These are phyloP conservation scores for Phycomyces blakesleeanus DNA, from an alignment of 192 early-diverging fungal genomes.

Conservation along the genomic window DNA sequence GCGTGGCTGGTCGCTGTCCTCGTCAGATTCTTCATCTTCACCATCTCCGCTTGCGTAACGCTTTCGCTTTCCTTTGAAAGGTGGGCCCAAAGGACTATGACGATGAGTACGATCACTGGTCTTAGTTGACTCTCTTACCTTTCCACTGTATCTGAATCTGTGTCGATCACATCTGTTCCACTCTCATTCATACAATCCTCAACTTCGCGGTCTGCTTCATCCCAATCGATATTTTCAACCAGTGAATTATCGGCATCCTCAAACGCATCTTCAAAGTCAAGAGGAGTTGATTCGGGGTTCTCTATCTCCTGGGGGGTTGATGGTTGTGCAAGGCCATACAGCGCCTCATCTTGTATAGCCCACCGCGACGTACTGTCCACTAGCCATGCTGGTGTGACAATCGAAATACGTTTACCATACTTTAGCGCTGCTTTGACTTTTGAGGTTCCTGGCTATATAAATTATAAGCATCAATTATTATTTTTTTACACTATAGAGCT, in stretches of 20 bases:
- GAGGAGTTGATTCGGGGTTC: slow-evolving; percentile 27
- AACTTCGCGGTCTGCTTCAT: slow-evolving; percentile 36
- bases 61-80: slow-evolving; percentile 16
- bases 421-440: slow-evolving; percentile 70
- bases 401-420: slow-evolving; percentile 35
- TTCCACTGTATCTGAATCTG: slow-evolving; percentile 34
- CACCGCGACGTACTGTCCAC: slow-evolving; percentile 68
- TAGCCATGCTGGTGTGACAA: slow-evolving; percentile 65
- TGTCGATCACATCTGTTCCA: slow-evolving; percentile 32
- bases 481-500: too few species aligned
- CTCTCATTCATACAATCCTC: slow-evolving; percentile 31
- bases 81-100: too few species aligned
- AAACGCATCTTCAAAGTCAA: slow-evolving; percentile 25
- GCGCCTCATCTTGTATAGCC: slow-evolving; percentile 63
- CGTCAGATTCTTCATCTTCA: slow-evolving; percentile 9
- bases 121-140: background rate
- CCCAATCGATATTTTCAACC: slow-evolving; percentile 42
- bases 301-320: slow-evolving; percentile 36
- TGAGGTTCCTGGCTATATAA: background rate
- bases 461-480: too few species aligned
- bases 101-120: too few species aligned
- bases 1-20: slow-evolving; percentile 3
- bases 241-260: slow-evolving; percentile 33
- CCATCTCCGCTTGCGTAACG: slow-evolving; percentile 10
- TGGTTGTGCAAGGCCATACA: slow-evolving; percentile 44